Percentiles rank a stretch among this genome's conserved stretches.
phyloP scores from a whole-genome alignment of 1,284 basidiomycete species.

The Pholiota adiposa region DNA sequence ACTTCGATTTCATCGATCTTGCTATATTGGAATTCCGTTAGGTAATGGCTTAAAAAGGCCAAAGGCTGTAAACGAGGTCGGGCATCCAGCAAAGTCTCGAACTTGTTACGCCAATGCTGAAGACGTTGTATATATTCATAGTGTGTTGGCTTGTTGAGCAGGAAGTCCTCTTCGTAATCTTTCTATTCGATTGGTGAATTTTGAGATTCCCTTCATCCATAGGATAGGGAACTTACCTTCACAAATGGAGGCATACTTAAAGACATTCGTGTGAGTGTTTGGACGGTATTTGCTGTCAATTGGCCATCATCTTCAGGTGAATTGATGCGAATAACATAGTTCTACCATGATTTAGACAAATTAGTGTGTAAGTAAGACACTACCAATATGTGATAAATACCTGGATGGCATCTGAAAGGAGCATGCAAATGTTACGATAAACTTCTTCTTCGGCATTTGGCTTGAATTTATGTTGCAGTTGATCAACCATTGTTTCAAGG shows the following conservation, averaged over 20 bases:
- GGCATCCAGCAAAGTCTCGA: slow-evolving; percentile 85
- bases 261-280: slow-evolving; percentile 78
- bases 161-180: slow-evolving; percentile 93
- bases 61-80: slow-evolving; percentile 88
- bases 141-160: slow-evolving; percentile 80
- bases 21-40: slow-evolving; percentile 97
- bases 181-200: slow-evolving; percentile 49
- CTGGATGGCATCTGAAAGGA: slow-evolving; percentile 76
- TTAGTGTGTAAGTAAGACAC: not conserved
- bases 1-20: slow-evolving; percentile 99
- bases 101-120: slow-evolving; percentile 93
- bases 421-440: slow-evolving; percentile 88
- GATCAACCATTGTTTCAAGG: slow-evolving; percentile 98
- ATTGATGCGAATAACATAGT: slow-evolving; percentile 74
- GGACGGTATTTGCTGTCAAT: slow-evolving; percentile 59
- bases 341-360: slow-evolving; percentile 26
- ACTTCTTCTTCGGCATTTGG: slow-evolving; percentile 92
- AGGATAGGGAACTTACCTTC: slow-evolving; percentile 50
- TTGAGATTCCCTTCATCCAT: not conserved
- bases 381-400: slow-evolving; percentile 38
- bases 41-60: slow-evolving; percentile 90
- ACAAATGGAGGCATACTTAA: slow-evolving; percentile 67
- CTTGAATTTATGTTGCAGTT: slow-evolving; percentile 93
- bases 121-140: slow-evolving; percentile 91
- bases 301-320: slow-evolving; percentile 79